These are phyloP conservation scores for Ophiostoma sp. DNA, from an alignment of 2,329 filamentous ascomycete genomes.

Conservation along the genomic window DNA sequence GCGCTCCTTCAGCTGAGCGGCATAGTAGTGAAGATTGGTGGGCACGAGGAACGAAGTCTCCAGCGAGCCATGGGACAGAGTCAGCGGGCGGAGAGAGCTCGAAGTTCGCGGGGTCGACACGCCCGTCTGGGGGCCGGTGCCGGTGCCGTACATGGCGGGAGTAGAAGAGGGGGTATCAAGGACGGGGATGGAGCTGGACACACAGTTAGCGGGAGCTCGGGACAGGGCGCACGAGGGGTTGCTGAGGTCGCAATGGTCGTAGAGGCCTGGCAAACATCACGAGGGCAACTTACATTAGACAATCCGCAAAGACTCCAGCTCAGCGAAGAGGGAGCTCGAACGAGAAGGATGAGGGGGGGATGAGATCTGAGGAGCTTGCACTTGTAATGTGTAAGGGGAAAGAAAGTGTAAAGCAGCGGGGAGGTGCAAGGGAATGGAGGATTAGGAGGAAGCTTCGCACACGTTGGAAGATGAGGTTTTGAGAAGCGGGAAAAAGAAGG, in stretches of 20 bases:
- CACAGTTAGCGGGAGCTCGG: no score
- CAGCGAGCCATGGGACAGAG: constrained; percentile 86
- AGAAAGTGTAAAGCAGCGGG: not conserved
- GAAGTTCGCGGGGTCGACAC: constrained; percentile 94
- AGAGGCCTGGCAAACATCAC: not conserved
- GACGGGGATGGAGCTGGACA: constrained; percentile 12
- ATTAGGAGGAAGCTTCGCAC: constrained; percentile 3
- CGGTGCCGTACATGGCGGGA: constrained; percentile 73
- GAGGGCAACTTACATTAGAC: constrained; percentile 18
- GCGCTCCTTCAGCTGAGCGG: constrained; percentile 84
- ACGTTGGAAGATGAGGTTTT: not conserved
- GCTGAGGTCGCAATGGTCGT: no score
- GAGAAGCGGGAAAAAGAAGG: not conserved
- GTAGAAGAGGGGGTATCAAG: constrained; percentile 30
- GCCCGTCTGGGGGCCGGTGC: constrained; percentile 83
- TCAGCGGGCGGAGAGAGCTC: constrained; percentile 84
- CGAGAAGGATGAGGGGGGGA: constrained; percentile 6
- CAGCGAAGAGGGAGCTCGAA: constrained; percentile 28
- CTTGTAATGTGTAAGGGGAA: not conserved
- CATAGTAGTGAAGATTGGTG: constrained; percentile 92
- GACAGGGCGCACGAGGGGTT: no score
- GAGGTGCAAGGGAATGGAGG: not conserved
- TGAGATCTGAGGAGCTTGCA: not conserved
- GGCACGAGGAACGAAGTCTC: constrained; percentile 95
- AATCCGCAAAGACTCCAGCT: constrained; percentile 24